Base-by-base conservation (phyloP, 2,329 filamentous ascomycete genomes). In the Sclerotinia borealis region DNA sequence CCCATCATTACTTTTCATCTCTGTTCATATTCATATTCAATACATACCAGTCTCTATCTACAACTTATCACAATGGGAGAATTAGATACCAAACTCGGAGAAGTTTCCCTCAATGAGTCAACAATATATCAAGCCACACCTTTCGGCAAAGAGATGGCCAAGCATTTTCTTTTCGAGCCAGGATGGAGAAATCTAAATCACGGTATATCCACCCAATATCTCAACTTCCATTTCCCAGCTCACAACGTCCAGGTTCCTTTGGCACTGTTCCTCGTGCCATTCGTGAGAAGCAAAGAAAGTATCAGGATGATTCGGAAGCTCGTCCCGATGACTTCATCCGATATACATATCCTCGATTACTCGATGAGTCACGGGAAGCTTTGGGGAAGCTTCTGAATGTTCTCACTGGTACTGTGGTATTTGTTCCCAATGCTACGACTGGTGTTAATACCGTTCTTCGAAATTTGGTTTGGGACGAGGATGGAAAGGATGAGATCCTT, bases 351-450 rank as follows among this genome's bases (percentile, higher is more conserved):
- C 82, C 86, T 0, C 71, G 76, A 4, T 78, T 86, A 11, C 80
- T 96, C 0, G 85, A 90, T 66, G 78, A 83, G 66, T 83, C 83
- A 11, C 87, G 91, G 10, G 77, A 75, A 41, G 87, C 86, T 3
- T 77, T 93, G 5, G 88, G 90, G 1, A 74, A 78, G 29, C 71
- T 91, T 27, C 78, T 97, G 65, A 84, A 90, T 65, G 88, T 84
- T 0, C 85, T 88, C 0, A 72, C 79, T 1, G 80, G 87, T 11
- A 85, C 87, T 11, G 78, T 90, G 45, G 92, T 96, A 0, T 88
- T 96, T 67, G 86, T 96, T 0, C 79, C 84, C 63, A 97, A 97
- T 74, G 91, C 92, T 15, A 96, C 91, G 0, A 87, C 84, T 0
- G 91, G 85, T 29, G 77, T 92, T 52, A 93, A 95, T 76, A 90